phyloP scores from a whole-genome alignment of 2,329 filamentous ascomycete species.

The Colletotrichum falcatum region DNA sequence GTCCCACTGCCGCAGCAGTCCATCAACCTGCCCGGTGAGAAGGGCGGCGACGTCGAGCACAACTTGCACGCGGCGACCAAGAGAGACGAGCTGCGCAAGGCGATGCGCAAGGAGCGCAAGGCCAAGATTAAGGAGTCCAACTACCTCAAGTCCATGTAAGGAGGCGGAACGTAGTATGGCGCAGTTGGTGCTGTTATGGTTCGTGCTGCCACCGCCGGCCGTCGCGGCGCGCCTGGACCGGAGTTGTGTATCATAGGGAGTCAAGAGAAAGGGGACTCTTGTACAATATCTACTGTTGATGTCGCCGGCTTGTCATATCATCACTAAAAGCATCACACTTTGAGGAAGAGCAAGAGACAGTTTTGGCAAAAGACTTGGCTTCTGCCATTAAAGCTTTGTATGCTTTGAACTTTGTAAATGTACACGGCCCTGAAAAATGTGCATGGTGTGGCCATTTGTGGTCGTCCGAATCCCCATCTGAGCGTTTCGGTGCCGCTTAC shows the following conservation, averaged over 20 bases:
- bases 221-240: not conserved
- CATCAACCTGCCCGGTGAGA: slow-evolving; percentile 74
- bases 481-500: not conserved
- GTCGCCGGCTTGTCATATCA: slow-evolving; percentile 28
- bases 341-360: not conserved
- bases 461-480: not conserved
- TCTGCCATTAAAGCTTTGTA: slow-evolving; percentile 14
- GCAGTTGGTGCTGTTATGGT: not conserved
- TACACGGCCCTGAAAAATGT: slow-evolving; percentile 21
- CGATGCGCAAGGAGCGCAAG: slow-evolving; percentile 80
- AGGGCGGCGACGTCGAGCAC: slow-evolving; percentile 56
- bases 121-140: slow-evolving; percentile 86
- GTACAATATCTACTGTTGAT: slow-evolving; percentile 38
- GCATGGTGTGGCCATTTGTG: slow-evolving; percentile 4
- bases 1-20: slow-evolving; percentile 82
- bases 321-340: slow-evolving; percentile 19
- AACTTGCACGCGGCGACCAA: slow-evolving; percentile 61
- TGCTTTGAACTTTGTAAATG: slow-evolving; percentile 6
- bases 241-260: slow-evolving; percentile 36
- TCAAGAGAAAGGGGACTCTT: slow-evolving; percentile 15
- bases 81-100: slow-evolving; percentile 74
- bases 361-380: not conserved
- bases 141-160: slow-evolving; percentile 84
- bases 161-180: not conserved
- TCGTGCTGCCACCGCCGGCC: not conserved